A percentile compares a stretch with the other conserved stretches of the same genome.
Conservation (phyloP, 2,329 filamentous ascomycete species). For the Aspergillus bombycis region DNA sequence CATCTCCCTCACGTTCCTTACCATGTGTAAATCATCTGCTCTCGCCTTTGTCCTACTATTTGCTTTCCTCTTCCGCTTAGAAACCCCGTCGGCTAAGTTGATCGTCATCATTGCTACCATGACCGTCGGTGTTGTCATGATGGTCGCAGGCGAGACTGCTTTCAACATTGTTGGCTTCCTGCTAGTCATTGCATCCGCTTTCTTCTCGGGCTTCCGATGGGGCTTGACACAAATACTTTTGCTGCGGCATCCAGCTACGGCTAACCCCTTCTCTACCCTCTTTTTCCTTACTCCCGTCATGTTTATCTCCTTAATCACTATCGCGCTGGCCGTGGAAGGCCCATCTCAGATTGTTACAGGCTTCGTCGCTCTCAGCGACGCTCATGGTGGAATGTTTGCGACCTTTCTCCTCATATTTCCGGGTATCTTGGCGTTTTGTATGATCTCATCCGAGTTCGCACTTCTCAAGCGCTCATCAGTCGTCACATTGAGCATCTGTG, state of each 20-base stretch:
- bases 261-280: slow-evolving; percentile 94
- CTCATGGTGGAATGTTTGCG: slow-evolving; percentile 69
- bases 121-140: slow-evolving; percentile 93
- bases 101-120: slow-evolving; percentile 87
- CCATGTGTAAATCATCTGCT: slow-evolving; percentile 98
- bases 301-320: slow-evolving; percentile 78
- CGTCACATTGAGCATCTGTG: slow-evolving; percentile 92
- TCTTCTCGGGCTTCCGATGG: slow-evolving; percentile 97
- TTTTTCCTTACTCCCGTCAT: slow-evolving; percentile 98
- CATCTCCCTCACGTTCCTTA: slow-evolving; percentile 96
- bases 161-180: slow-evolving; percentile 87
- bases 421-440: slow-evolving; percentile 87
- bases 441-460: slow-evolving; percentile 96
- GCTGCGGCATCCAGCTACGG: slow-evolving; percentile 88
- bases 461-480: slow-evolving; percentile 93
- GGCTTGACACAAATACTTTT: slow-evolving; percentile 96
- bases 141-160: slow-evolving; percentile 93
- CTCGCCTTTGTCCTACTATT: slow-evolving; percentile 94
- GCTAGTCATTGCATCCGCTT: slow-evolving; percentile 89
- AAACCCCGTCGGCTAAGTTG: slow-evolving; percentile 82
- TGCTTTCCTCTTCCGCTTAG: slow-evolving; percentile 89
- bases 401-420: slow-evolving; percentile 83
- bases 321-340: slow-evolving; percentile 87
- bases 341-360: slow-evolving; percentile 69
- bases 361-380: slow-evolving; percentile 63